These are phyloP conservation scores for Candida glucosophila DNA, from an alignment of 1,139 yeast genomes.

Conservation along the genomic window DNA sequence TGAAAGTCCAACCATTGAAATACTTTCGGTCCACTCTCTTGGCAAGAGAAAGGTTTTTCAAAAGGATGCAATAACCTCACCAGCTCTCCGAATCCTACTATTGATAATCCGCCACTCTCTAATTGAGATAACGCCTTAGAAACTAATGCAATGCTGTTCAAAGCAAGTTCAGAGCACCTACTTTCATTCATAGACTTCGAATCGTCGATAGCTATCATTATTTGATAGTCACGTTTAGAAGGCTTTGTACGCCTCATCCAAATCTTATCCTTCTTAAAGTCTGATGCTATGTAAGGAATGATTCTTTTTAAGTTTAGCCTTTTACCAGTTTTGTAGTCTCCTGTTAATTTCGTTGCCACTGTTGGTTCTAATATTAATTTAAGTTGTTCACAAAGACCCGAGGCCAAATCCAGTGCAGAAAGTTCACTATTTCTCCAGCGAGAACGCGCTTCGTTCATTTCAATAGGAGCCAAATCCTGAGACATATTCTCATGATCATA, in stretches of 20 bases:
- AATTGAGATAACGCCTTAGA: slow-evolving; percentile 89
- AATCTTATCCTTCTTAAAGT: slow-evolving; percentile 94
- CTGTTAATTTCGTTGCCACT: slow-evolving; percentile 82
- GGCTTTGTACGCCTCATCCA: slow-evolving; percentile 98
- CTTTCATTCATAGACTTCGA: slow-evolving; percentile 97
- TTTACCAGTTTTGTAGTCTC: slow-evolving; percentile 97
- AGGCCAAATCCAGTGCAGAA: slow-evolving; percentile 78
- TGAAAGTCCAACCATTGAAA: slow-evolving; percentile 90
- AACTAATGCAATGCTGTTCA: slow-evolving; percentile 89
- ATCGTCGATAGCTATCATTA: slow-evolving; percentile 96
- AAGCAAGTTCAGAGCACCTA: slow-evolving; percentile 80
- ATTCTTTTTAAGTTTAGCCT: slow-evolving; percentile 95
- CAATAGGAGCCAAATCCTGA: slow-evolving; percentile 31
- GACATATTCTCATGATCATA: slow-evolving; percentile 11
- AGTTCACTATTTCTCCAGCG: slow-evolving; percentile 79
- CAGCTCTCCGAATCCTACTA: slow-evolving; percentile 84
- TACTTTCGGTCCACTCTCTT: slow-evolving; percentile 74
- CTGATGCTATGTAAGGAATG: slow-evolving; percentile 96
- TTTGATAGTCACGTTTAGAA: slow-evolving; percentile 92
- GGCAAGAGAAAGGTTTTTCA: slow-evolving; percentile 66
- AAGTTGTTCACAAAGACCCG: slow-evolving; percentile 85
- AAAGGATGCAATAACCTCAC: slow-evolving; percentile 85
- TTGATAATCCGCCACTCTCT: slow-evolving; percentile 88
- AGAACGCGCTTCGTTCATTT: slow-evolving; percentile 59
- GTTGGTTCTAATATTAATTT: slow-evolving; percentile 93